Base-by-base conservation (phyloP, 1,284 basidiomycete genomes). In the Ganoderma resinaceum region DNA sequence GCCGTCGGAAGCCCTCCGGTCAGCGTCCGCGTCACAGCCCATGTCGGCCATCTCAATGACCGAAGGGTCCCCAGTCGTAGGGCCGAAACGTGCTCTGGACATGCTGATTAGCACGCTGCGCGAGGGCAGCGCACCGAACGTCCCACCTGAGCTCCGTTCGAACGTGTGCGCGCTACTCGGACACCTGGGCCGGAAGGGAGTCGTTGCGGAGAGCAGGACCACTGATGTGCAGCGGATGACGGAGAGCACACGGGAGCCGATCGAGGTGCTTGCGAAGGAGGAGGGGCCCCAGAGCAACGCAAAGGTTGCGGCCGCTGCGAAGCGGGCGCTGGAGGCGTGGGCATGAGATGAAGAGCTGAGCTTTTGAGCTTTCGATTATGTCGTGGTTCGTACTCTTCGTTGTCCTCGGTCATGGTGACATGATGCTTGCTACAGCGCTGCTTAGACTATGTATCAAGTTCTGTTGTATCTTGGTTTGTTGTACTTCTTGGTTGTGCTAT, bases 81-180 rank as follows among this genome's bases (percentile, higher is more conserved):
- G 77, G 78, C 71, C 89, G 80, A 68, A 81, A 69, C 85, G 84
- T 68, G 86, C 89, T 14, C 81, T 93, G 46, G 91, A 94, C 76
- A 88, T 89, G 82, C 83, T 95, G 61, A 79, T 87, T 59, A 82
- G 82, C 61, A 86, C 90, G 58, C 80, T 95, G 66, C 78, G 76
- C 55, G 69, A 72, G 33, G 58, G 66, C 46, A 87, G 85, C 71
- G 78, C 85, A 38, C 84, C 87, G 65, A 85, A 74, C 31, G 88
- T 88, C 74, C 90, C 90, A 23, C 80, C 86, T 23, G 93, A 94
- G 80, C 85, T 95, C 63, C 87, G 92, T 61, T 82, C 87, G 31
- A 95, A 95, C 74, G 85, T 88, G 29, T 94, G 93, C 75, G 86
- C 89, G 6, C 83, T 95, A 70, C 80, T 94, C 35, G 83, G 86